Conservation (phyloP, 305 asterid species). For the Caryopteris hybrid region DNA sequence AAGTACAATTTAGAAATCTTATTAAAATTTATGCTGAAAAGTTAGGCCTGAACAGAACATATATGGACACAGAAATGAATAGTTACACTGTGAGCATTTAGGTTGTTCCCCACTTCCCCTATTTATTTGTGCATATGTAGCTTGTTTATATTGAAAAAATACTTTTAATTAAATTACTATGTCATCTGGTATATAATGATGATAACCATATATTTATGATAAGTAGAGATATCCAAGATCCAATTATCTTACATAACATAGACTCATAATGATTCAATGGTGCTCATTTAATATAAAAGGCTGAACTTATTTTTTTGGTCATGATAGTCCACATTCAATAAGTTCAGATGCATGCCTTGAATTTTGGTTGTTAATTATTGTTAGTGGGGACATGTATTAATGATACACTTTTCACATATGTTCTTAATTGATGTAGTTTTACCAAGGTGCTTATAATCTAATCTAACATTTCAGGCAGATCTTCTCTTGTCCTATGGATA, state of each 20-base stretch:
- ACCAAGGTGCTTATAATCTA: conserved; percentile 8
- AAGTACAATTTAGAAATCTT: background rate
- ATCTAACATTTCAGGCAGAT: conserved; percentile 68
- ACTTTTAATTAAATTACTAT: background rate
- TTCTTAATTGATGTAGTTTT: background rate
- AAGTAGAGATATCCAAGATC: background rate
- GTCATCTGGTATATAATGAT: background rate
- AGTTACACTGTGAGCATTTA: background rate
- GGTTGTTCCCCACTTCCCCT: background rate
- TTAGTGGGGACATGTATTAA: too few relatives aligned
- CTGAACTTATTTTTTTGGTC: background rate
- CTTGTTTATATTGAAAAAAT: background rate
- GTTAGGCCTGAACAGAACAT: background rate
- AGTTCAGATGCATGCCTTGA: background rate
- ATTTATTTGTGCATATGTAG: background rate
- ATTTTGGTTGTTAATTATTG: background rate
- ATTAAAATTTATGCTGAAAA: background rate
- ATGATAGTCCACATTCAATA: background rate
- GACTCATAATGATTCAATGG: background rate
- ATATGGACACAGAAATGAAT: background rate
- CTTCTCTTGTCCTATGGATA: conserved; percentile 88
- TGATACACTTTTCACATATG: background rate
- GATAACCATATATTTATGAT: background rate
- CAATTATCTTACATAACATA: background rate
- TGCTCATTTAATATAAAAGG: background rate